Base-by-base conservation (phyloP, 2,329 filamentous ascomycete species). In the Ophioceras dolichostomum region DNA sequence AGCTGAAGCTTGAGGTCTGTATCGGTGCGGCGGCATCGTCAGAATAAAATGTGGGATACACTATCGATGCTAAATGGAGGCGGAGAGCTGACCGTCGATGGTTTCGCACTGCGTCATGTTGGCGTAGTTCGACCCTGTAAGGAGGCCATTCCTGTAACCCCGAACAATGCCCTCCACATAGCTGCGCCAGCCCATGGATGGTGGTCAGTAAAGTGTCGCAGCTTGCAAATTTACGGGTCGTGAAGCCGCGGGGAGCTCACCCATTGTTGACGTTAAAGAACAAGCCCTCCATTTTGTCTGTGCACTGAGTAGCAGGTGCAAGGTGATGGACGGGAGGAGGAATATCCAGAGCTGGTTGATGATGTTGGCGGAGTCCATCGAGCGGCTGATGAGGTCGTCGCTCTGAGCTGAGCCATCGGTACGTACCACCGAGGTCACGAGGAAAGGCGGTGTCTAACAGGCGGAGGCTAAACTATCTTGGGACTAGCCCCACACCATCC, bases 71-170 rank as follows among this genome's bases (percentile, higher is more conserved):
- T 38, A 27, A 10, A 27, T 32, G 20, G 12, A 21, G 21, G 29
- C 36, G 39, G 32, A 22, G 32, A 40, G 49, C 70, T 50, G 63
- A 91, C 89, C 89, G 64, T 96, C 89, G 52, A 96, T 89, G 35
- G 79, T 94, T 66, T 96, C 89, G 75, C 89, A 96, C 73, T 96
- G 89, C 45, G 83, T 93, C 63, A 96, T 65, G 68, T 96, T 98
- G 66, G 73, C 79, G 67, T 98, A 98, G 67, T 89, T 93, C 57
- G 85, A 72, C 60, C 80, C 67, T 39, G 83, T 96, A 56, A 98
- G 75, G 45, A 98, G 81, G 54, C 81, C 76, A 64, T 96, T 98
- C 57, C 89, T 82, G 65, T 96, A 98, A 46, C 91, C 91, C 53
- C 91, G 84, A 53, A 96, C 86, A 58, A 98, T 88, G 59, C 91